Evolutionary conservation across 2,329 filamentous ascomycete genomes (phyloP).

Genomic region (Penicillium sclerotigenum): DNA sequence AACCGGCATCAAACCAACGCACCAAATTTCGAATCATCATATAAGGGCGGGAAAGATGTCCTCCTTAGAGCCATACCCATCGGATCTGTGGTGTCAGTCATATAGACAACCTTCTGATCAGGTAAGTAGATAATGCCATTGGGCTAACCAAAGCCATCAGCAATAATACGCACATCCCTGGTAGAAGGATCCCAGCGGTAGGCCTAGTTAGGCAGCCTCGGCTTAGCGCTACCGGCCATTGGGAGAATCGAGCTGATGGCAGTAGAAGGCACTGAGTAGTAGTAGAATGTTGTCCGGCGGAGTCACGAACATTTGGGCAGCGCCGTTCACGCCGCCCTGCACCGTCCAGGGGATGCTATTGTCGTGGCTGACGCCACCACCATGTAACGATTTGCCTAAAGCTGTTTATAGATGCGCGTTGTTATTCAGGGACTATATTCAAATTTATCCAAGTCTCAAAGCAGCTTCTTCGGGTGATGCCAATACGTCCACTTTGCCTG

Average conservation of each 20-base stretch:
- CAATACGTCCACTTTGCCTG: not conserved
- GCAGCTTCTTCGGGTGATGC: not conserved
- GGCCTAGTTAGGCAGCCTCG: constrained; percentile 37
- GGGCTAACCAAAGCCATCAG: constrained; percentile 39
- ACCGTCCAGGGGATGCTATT: not conserved
- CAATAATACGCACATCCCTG: constrained; percentile 37
- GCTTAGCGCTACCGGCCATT: too few species aligned
- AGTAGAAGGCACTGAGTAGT: constrained; percentile 35
- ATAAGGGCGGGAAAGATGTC: not conserved
- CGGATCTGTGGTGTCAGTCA: not conserved
- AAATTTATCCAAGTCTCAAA: not conserved
- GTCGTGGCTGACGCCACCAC: not conserved
- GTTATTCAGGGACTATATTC: not conserved
- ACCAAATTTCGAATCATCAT: constrained; percentile 35
- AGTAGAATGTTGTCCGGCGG: constrained; percentile 22
- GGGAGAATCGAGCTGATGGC: constrained; percentile 28
- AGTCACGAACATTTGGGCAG: not conserved
- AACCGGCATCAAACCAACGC: constrained; percentile 17
- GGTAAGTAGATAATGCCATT: constrained; percentile 45
- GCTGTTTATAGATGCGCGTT: not conserved
- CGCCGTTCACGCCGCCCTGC: not conserved
- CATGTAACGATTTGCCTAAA: not conserved
- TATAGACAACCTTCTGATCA: constrained; percentile 27
- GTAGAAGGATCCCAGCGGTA: constrained; percentile 43
- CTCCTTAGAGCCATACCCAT: not conserved